Evolutionary conservation across 768 basidiomycete genomes (phyloP).

Genomic region (Mycena epipterygia): DNA sequence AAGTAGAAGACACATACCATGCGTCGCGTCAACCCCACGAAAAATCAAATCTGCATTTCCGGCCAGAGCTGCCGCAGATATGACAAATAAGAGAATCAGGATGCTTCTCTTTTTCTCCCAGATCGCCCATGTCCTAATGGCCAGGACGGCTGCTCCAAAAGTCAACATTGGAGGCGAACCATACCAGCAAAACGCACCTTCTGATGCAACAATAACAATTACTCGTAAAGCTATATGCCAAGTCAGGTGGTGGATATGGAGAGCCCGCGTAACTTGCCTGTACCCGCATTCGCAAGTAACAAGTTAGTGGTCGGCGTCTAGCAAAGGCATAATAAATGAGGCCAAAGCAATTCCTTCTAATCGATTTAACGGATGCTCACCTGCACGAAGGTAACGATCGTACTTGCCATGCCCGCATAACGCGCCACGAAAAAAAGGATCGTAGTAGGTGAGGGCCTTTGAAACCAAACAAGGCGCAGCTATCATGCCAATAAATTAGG

Average conservation of each 20-base stretch:
- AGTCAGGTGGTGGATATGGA: not conserved
- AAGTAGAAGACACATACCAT: constrained; percentile 5
- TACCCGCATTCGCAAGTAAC: constrained; percentile 7
- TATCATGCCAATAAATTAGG: not conserved
- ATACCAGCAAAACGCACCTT: not conserved
- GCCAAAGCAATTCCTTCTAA: too few relatives aligned
- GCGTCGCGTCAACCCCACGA: constrained; percentile 11
- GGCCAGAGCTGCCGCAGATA: constrained; percentile 19
- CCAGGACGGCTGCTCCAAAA: constrained; percentile 36
- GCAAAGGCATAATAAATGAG: too few relatives aligned
- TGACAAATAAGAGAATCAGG: constrained; percentile 14
- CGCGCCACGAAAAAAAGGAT: constrained; percentile 21
- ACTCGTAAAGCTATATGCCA: constrained; percentile 6
- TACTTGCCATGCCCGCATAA: constrained; percentile 25
- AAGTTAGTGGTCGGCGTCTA: constrained; percentile 22
- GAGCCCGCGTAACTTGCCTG: not conserved
- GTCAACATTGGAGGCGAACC: not conserved
- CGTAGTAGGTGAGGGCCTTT: constrained; percentile 12
- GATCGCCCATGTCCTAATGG: constrained; percentile 41
- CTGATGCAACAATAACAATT: constrained; percentile 21
- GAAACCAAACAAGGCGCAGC: constrained; percentile 25
- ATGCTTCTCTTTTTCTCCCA: constrained; percentile 37
- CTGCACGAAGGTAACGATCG: constrained; percentile 19
- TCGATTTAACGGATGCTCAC: not conserved
- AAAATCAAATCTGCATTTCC: not conserved